Percentiles rank a stretch among this genome's conserved stretches.
Conservation (phyloP, 179 eudicot genomes). For the Heliamphora pulchella region DNA sequence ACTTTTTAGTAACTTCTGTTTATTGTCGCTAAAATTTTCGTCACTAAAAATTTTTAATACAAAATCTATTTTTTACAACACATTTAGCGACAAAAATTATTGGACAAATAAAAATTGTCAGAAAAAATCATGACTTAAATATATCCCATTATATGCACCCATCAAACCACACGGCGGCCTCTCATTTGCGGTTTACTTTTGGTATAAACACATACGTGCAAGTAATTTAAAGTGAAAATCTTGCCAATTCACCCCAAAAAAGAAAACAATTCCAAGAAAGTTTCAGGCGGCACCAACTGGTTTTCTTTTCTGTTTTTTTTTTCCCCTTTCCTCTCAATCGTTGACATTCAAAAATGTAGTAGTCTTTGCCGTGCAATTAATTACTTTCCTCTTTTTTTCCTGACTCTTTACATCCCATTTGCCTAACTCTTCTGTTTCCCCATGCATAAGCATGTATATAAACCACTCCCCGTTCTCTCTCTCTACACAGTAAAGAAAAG, state of each 20-base stretch:
- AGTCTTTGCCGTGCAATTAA: constrained; percentile 13
- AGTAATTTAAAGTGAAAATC: not conserved
- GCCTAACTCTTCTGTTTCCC: constrained; percentile 13
- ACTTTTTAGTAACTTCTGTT: too few relatives aligned
- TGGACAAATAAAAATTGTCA: too few relatives aligned
- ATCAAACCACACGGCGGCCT: too few relatives aligned
- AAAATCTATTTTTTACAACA: too few relatives aligned
- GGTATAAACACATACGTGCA: not conserved
- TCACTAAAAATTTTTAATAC: too few relatives aligned
- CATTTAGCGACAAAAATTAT: too few relatives aligned
- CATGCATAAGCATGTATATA: constrained; percentile 9
- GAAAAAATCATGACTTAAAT: too few relatives aligned
- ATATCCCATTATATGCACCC: too few relatives aligned
- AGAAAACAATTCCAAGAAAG: not conserved
- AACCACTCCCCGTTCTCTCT: not conserved
- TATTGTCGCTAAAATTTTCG: too few relatives aligned
- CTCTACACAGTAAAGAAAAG: too few relatives aligned
- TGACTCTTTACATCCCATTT: constrained; percentile 1
- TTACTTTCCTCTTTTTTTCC: not conserved
- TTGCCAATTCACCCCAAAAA: not conserved
- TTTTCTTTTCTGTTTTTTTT: not conserved
- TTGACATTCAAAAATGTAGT: constrained; percentile 4
- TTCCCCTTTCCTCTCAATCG: not conserved
- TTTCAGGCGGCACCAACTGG: not conserved
- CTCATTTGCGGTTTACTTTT: too few relatives aligned